These are phyloP conservation scores for Plenodomus lindquistii DNA, from an alignment of 2,329 filamentous ascomycete genomes.

Conservation along the genomic window DNA sequence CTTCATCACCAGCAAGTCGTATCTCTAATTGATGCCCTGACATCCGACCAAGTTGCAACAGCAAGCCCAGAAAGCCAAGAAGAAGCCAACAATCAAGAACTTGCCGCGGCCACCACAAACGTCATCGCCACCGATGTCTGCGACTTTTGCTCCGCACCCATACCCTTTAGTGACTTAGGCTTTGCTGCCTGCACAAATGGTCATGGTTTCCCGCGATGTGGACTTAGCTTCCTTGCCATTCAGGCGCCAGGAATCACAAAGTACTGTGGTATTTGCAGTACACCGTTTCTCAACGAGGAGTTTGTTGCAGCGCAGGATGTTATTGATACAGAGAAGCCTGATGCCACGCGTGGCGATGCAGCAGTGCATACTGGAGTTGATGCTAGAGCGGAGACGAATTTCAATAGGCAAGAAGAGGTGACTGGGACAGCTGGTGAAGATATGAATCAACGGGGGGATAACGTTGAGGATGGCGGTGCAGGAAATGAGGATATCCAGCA, in stretches of 20 bases:
- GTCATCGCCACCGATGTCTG: conserved; percentile 49
- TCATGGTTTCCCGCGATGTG: conserved; percentile 60
- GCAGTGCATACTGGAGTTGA: conserved; percentile 3
- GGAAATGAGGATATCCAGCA: not conserved
- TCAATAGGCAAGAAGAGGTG: not conserved
- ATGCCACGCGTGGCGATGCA: not conserved
- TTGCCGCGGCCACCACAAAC: not conserved
- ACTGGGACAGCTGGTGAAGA: too few species aligned
- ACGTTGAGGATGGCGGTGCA: too few species aligned
- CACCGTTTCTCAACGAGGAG: conserved; percentile 54
- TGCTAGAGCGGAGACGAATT: not conserved
- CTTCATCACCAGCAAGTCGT: conserved; percentile 24
- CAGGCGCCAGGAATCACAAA: conserved; percentile 59
- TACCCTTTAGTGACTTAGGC: conserved; percentile 53
- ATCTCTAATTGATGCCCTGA: conserved; percentile 22
- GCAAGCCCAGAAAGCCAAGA: not conserved
- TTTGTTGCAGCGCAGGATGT: conserved; percentile 31
- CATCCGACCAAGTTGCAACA: not conserved
- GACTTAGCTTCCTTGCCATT: conserved; percentile 58
- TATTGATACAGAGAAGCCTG: not conserved
- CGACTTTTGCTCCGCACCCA: conserved; percentile 54
- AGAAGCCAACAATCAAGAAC: not conserved
- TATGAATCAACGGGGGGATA: too few species aligned
- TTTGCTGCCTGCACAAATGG: conserved; percentile 55
- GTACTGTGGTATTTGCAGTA: conserved; percentile 57